Evolutionary conservation across 495 filamentous ascomycete species (phyloP), one percentile per base, ranked within the genome.

Genomic region (Ramalina intermedia): DNA sequence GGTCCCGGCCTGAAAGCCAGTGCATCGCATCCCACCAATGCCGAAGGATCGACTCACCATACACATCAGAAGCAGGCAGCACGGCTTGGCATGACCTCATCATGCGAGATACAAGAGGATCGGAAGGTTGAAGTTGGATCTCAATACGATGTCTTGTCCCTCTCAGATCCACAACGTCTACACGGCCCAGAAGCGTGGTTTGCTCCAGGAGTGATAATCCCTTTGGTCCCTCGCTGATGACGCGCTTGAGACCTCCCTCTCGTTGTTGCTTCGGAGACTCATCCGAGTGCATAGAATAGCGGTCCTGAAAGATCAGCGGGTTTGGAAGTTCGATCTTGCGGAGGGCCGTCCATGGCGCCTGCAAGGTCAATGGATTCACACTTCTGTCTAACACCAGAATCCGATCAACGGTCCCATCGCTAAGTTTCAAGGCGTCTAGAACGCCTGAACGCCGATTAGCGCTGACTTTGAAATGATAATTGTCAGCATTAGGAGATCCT

Each of bases 21-120:
- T 77, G 76, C 59, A 82, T 75, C 11, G 78, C 71, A 55, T 84
- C 77, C 80, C 82, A 87, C 85, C 85, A 93, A 6, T 73, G 78
- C 1, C 76, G 66, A 38, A 85, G 57, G 5, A 89, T 61, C 7
- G 76, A 75, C 54, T 89, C 82, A 1, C 78, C 78, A 23, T 66
- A 66, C 46, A 75, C 70, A 27, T 71, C 69, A 4, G 66, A 65
- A 16, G 75, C 61, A 14, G 76, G 75, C 37, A 87, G 61, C 35
- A 80, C 73, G 40, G 80, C 77, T 38, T 73, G 72, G 57, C 80
- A 81, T 14, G 73, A 66, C 16, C 73, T 71, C 7, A 89, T 66
- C 3, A 76, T 64, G 43, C 70, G 78, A 21, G 64, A 66, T 40
- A 86, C 76, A 29, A 80, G 62, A 17, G 69, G 63, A 46, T 75